Evolutionary conservation across 495 filamentous ascomycete genomes (phyloP), one percentile per base, ranked within the genome.

Genomic region (Lasiosphaeria miniovina): DNA sequence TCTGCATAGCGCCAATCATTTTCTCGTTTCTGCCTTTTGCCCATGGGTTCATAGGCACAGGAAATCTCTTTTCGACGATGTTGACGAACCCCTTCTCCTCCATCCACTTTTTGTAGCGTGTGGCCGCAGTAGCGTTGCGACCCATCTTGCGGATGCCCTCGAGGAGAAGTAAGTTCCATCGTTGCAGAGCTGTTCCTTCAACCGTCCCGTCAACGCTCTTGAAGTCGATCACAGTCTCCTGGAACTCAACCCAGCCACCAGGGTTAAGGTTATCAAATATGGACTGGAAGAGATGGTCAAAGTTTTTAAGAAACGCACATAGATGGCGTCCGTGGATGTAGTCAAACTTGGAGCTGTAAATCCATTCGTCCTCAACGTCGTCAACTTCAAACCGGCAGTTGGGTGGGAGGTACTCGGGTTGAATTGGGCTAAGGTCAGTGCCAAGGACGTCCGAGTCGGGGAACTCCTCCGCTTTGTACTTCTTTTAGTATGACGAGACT

Each of bases 21-120:
- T 82, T 84, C 54, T 79, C 55, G 10, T 73, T 68, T 49, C 63
- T 63, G 35, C 83, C 77, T 34, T 71, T 74, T 0, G 80, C 64
- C 84, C 84, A 86, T 7, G 81, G 71, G 17, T 80, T 79, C 38
- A 81, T 65, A 3, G 81, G 81, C 63, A 78, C 72, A 36, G 78
- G 77, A 54, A 79, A 80, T 34, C 59, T 61, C 45, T 71, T 65
- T 46, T 82, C 77, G 8, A 64, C 65, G 2, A 82, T 68, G 24
- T 82, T 72, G 12, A 71, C 64, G 56, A 82, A 82, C 4, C 79
- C 78, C 31, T 71, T 75, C 32, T 76, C 63, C 34, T 59, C 63
- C 61, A 74, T 54, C 59, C 62, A 69, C 15, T 61, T 59, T 38
- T 71, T 73, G 59, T 68, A 66, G 32, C 59, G 62, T 14, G 36